Base-by-base conservation (phyloP, 441 rosid species). In the Gossypium gossypioides region DNA sequence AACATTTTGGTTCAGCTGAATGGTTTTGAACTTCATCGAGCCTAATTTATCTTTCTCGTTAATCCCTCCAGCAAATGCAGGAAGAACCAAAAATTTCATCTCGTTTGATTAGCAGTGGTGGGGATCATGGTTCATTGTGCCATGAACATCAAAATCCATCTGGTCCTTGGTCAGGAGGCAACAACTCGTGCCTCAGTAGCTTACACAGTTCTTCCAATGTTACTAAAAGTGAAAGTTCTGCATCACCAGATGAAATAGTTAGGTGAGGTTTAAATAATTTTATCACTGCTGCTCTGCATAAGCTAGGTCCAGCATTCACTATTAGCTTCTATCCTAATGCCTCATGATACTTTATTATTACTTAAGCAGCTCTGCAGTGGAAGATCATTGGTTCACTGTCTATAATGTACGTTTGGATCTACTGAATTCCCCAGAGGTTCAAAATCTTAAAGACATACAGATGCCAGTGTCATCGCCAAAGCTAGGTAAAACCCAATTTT, bases 321-420 rank as follows among this genome's bases (percentile, higher is more conserved):
- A 34, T 48, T 76, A 68, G 74, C 71, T 71, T 68, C 19, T 55
- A 46, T 22, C 46, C 72, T 77, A 44, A 77, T 65, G 25, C 29
- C 71, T 79, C 61, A 76, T 64, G 57, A 54, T 74, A 25, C 66
- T 24, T 52, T 44, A 40, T 69, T 65, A 48, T 46, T 69, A 51
- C 58, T 61, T 78, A 76, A 73, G 77, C 74, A 72, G 77, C 79
- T 80, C 78, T 67, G 73, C 79, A 58, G 79, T 72, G 76, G 85
- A 85, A 76, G 84, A 81, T 46, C 86, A 79, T 54, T 92, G 96
- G 96, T 84, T 76, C 75, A 86, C 85, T 0, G 85, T 90, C 78
- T 90, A 92, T 76, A 92, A 86, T 15, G 97, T 92, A 13, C 87
- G 91, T 76, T 50, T 81, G 81, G 88, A 85, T 81, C 74, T 86